These are phyloP conservation scores for Pyrrhoderma noxium DNA, from an alignment of 1,284 basidiomycete genomes.

Conservation along the genomic window DNA sequence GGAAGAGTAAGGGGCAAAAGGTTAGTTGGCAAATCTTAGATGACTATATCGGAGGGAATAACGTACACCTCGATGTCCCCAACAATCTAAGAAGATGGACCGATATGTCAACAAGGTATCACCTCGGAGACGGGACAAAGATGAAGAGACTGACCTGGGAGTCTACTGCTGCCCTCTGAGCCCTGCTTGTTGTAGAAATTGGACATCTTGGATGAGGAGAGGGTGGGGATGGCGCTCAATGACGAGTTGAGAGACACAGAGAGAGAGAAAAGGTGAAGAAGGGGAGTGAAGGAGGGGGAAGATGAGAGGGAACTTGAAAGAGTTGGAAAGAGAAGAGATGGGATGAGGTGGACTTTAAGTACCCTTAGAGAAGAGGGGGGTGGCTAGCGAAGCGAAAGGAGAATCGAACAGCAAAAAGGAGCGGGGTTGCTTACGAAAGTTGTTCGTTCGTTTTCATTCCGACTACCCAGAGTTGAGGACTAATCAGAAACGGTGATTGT, in stretches of 20 bases:
- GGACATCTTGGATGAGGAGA: not conserved
- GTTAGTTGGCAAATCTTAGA: not conserved
- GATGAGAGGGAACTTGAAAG: not conserved
- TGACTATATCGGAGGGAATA: not conserved
- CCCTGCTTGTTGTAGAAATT: conserved; percentile 1
- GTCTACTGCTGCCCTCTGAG: conserved; percentile 2
- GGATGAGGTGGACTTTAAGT: not conserved
- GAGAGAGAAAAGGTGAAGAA: too few relatives aligned
- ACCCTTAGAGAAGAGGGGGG: too few relatives aligned
- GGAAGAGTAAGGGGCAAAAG: not conserved
- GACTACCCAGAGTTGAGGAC: too few relatives aligned
- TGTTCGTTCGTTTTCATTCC: too few relatives aligned
- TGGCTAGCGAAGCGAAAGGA: not conserved
- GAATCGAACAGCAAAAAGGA: not conserved
- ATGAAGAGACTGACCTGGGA: conserved; percentile 10
- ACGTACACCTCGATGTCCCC: conserved; percentile 91
- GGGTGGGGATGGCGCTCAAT: not conserved
- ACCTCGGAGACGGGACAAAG: not conserved
- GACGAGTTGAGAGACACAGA: too few relatives aligned
- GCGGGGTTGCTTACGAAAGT: too few relatives aligned
- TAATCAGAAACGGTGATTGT: too few relatives aligned
- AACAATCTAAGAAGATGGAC: conserved; percentile 55
- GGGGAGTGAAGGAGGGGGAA: not conserved
- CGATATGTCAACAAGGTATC: not conserved
- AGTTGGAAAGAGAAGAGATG: not conserved